Conservation (phyloP, 257 asterid species). For the Solanum appendiculatum region DNA sequence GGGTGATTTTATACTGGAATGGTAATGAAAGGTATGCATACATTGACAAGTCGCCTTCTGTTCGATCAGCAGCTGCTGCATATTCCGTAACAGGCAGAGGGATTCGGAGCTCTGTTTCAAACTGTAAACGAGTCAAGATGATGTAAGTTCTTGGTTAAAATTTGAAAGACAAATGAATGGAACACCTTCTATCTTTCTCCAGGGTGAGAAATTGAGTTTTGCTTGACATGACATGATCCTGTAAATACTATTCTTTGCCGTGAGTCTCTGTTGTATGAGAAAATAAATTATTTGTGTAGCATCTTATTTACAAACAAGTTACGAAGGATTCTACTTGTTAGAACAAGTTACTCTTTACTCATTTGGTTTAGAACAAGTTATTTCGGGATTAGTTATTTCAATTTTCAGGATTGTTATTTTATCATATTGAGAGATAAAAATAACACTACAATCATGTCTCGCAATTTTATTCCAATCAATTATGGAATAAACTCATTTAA, state of each 20-base stretch:
- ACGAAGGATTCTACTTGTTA: neutral
- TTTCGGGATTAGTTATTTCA: neutral
- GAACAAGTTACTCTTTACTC: neutral
- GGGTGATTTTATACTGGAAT: constrained; percentile 77
- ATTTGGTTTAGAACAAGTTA: no score
- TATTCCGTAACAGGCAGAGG: constrained; percentile 76
- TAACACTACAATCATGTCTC: neutral
- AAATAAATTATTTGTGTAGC: neutral
- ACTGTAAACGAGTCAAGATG: constrained; percentile 58
- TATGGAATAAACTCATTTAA: no score
- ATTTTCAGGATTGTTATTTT: neutral
- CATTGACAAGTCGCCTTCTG: constrained; percentile 85
- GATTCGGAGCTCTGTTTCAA: constrained; percentile 59
- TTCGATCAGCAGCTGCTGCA: constrained; percentile 69
- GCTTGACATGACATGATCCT: neutral
- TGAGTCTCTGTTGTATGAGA: neutral
- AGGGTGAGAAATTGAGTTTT: neutral
- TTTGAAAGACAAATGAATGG: neutral
- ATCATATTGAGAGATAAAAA: neutral
- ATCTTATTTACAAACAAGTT: neutral
- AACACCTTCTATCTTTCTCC: neutral
- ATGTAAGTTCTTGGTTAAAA: constrained; percentile 27
- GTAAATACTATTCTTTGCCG: neutral
- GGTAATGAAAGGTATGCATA: constrained; percentile 72
- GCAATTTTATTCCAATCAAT: neutral